Evolutionary conservation across 495 filamentous ascomycete genomes (phyloP), one percentile per base, ranked within the genome.

Genomic region (Penicillium lagena): DNA sequence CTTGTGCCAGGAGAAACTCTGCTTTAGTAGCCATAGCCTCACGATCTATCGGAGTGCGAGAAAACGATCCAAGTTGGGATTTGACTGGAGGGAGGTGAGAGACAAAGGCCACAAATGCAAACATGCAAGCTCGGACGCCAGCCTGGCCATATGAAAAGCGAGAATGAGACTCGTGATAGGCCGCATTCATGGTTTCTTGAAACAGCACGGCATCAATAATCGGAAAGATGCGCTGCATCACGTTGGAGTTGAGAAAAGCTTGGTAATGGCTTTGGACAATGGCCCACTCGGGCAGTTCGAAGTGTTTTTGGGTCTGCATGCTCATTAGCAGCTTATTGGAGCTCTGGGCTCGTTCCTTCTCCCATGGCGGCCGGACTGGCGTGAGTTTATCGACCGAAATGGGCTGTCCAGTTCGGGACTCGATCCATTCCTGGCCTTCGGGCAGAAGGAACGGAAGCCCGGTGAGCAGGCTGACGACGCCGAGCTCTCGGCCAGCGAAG

Each of bases 401-500:
- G 7, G 46, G 47, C 46, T 75, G 64, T 9, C 72, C 74, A 4
- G 74, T 73, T 12, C 66, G 64, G 14, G 69, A 56, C 29, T 64
- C 56, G 30, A 77, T 67, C 70, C 71, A 75, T 46, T 61, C 51
- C 39, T 64, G 68, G 1, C 72, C 71, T 30, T 72, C 68, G 1
- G 61, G 58, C 0, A 73, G 60, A 29, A 77, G 54, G 28, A 72
- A 63, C 9, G 72, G 74, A 8, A 75, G 64, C 7, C 71, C 71
- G 1, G 68, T 70, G 39, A 71, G 63, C 33, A 67, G 40, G 47
- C 68, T 75, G 32, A 75, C 67, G 4, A 60, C 60, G 9, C 74
- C 71, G 7, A 77, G 42, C 46, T 73, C 63, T 35, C 63, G 57
- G 4, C 74, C 72, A 8, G 74, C 72, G 41, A 76, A 75, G 43